phyloP scores from a whole-genome alignment of 1,284 basidiomycete species.

The Apiotrichum brassicae region DNA sequence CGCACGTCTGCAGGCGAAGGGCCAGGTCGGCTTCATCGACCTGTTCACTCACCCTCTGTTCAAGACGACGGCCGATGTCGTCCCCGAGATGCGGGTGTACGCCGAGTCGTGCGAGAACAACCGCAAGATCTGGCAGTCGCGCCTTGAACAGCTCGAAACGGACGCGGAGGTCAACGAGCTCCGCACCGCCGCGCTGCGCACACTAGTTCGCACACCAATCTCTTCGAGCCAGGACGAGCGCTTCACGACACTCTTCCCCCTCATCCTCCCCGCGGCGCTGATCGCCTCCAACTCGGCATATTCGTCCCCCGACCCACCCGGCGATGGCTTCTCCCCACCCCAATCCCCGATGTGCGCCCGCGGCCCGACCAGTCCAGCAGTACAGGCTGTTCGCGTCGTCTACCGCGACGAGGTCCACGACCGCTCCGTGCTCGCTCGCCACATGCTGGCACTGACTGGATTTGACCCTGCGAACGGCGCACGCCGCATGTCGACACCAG shows the following conservation, averaged over 20 bases:
- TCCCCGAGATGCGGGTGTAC: conserved; percentile 66
- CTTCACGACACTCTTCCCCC: conserved; percentile 47
- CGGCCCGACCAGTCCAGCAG: conserved; percentile 1
- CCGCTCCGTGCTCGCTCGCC: conserved; percentile 5
- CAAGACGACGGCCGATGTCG: conserved; percentile 60
- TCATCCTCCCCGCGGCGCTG: conserved; percentile 40
- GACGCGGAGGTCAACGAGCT: conserved; percentile 8
- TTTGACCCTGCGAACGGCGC: conserved; percentile 1
- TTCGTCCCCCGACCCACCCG: conserved; percentile 13
- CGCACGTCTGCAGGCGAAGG: conserved; percentile 63
- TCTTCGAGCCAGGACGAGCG: conserved; percentile 33
- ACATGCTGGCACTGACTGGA: conserved; percentile 13
- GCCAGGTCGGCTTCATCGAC: conserved; percentile 84
- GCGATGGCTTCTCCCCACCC: conserved; percentile 2
- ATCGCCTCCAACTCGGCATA: conserved; percentile 5
- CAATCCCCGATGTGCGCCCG: conserved; percentile 2
- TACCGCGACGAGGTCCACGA: conserved; percentile 13
- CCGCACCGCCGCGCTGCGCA: conserved; percentile 11
- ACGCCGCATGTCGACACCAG: conserved; percentile 14
- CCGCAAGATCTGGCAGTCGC: conserved; percentile 59
- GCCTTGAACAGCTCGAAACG: conserved; percentile 49
- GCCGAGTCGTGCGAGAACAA: conserved; percentile 61
- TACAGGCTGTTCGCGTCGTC: conserved; percentile 6
- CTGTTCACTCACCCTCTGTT: conserved; percentile 76
- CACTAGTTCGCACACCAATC: conserved; percentile 10